Conservation (phyloP, 139 green algal species). For the Protoeuglena noctilucae region DNA sequence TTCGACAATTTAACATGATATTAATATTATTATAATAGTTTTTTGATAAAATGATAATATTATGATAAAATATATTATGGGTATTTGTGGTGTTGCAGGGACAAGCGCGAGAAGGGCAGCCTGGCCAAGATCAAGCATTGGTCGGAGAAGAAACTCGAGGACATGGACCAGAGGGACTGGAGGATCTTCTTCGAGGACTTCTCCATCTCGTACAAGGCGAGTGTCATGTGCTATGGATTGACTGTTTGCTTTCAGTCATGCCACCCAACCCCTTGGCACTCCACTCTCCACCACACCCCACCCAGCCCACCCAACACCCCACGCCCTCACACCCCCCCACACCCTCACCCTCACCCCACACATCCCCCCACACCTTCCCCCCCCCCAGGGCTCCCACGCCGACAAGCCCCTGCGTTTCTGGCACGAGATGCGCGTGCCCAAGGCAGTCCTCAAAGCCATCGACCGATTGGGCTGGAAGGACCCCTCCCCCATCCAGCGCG, state of each 20-base stretch:
- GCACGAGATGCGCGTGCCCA: constrained; percentile 35
- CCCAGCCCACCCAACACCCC: too few species aligned
- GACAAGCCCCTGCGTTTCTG: constrained; percentile 60
- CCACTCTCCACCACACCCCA: too few species aligned
- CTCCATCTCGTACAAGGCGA: constrained; percentile 81
- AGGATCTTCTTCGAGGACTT: constrained; percentile 99
- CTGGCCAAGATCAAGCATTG: constrained; percentile 48
- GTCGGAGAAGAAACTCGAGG: constrained; percentile 67
- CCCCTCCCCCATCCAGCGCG: constrained; percentile 94
- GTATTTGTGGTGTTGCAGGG: neutral
- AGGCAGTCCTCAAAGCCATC: constrained; percentile 8
- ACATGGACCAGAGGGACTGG: constrained; percentile 97
- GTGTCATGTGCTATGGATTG: too few species aligned
- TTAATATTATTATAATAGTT: constrained; percentile 2
- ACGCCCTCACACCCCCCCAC: too few species aligned
- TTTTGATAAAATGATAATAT: too few species aligned
- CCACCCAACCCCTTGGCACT: too few species aligned
- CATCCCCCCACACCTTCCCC: too few species aligned
- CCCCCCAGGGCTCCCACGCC: too few species aligned
- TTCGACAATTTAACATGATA: neutral
- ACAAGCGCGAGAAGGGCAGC: neutral
- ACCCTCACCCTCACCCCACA: too few species aligned
- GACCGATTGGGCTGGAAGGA: constrained; percentile 68
- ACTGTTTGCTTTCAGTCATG: too few species aligned
- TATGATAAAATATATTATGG: neutral